Base-by-base conservation (phyloP, 345 rosid species). In the Raphanus raphanistrum region DNA sequence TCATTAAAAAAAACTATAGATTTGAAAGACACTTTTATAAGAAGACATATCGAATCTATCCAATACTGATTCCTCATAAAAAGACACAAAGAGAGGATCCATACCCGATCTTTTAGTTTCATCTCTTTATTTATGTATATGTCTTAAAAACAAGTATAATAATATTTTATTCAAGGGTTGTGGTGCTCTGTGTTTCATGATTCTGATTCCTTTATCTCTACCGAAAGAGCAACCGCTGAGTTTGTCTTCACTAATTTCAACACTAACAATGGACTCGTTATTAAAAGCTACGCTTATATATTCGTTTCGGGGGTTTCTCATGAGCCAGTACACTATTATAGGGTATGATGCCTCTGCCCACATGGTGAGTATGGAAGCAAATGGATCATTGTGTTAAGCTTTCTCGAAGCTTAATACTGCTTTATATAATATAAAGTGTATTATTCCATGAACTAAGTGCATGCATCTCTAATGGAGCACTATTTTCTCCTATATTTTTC, bases 331-430 rank as follows among this genome's bases (percentile, higher is more conserved):
- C 68, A 94, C 98, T 21, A 88, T 92, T 57, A 81, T 89, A 12
- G 98, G 97, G 26, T 92, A 92, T 64, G 97, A 94, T 83, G 97
- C 97, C 1, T 94, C 98, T 62, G 97, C 97, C 69, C 98, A 92
- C 84, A 89, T 94, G 97, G 98, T 94, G 80, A 80, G 84, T 67
- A 27, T 7, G 6, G 4, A 15, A 25, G 13, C 50, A 13, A 52
- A 13, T 8, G 33, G 36, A 4, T 71, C 6, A 8, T 70, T 45
- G 43, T 21, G 21, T 61, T 17, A 31, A 31, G 38, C 21, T 5
- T 15, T 74, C 21, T 21, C 21, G 21, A 21, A 21, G 21, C 1
- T 21, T 21, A 21, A 21, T 21, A 21, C 21, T 21, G 21, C 21
- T 21, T 21, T 21, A 21, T 21, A 21, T 21, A 21, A 21, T 21